Percentiles rank a stretch among this genome's conserved stretches.
Conservation (phyloP, 2,329 filamentous ascomycete genomes). For the Mycosphaerella arachidis region DNA sequence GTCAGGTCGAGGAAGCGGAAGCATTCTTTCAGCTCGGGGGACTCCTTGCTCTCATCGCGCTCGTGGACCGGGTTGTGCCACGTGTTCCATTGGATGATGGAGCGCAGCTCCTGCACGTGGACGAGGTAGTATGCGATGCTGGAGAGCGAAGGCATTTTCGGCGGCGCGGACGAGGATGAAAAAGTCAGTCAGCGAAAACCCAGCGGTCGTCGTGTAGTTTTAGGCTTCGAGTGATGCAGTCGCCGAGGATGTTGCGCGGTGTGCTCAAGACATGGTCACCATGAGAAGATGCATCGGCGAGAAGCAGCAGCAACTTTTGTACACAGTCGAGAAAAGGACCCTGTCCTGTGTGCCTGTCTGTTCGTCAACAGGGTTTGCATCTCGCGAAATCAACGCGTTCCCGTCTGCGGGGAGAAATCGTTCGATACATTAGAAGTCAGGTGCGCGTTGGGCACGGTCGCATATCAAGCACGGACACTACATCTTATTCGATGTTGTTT, state of each 20-base stretch:
- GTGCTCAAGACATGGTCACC: neutral
- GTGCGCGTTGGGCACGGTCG: no score
- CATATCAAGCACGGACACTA: no score
- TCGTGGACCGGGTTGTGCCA: constrained; percentile 94
- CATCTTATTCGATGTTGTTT: no score
- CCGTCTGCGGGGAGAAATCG: neutral
- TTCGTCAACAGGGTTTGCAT: neutral
- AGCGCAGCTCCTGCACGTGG: constrained; percentile 34
- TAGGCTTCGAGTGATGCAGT: neutral
- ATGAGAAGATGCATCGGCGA: neutral
- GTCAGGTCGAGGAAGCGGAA: constrained; percentile 83
- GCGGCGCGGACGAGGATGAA: neutral
- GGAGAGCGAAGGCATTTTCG: constrained; percentile 31
- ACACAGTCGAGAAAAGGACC: neutral
- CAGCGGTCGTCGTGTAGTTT: neutral
- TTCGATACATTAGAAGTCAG: neutral
- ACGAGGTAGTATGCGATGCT: constrained; percentile 33
- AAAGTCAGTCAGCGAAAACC: constrained; percentile 2
- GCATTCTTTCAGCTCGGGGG: constrained; percentile 69
- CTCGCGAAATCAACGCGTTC: neutral
- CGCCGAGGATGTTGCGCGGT: constrained; percentile 2
- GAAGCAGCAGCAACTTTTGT: neutral
- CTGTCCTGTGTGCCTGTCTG: no score
- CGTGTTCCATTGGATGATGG: constrained; percentile 57
- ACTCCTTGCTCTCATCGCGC: constrained; percentile 72